These are phyloP conservation scores for Epichloe typhina DNA, from an alignment of 2,329 filamentous ascomycete species.

Conservation along the genomic window DNA sequence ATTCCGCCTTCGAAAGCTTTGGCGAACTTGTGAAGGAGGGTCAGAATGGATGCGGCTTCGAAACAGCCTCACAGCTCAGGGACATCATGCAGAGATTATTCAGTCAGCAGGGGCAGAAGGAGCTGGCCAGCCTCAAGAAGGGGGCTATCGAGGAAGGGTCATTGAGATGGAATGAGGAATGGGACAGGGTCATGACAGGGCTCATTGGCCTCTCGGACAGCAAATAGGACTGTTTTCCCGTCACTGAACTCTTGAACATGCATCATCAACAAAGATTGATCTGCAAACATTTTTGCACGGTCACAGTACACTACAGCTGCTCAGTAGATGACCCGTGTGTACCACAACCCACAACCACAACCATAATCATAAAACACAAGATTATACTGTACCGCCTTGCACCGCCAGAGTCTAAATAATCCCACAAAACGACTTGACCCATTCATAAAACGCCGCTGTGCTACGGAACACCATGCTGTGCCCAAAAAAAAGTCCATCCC, in stretches of 20 bases:
- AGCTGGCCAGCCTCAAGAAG: constrained; percentile 47
- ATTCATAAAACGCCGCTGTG: background rate
- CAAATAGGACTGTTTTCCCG: background rate
- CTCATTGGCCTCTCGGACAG: constrained; percentile 41
- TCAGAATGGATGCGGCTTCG: constrained; percentile 76
- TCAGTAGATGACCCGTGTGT: background rate
- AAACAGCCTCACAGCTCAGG: constrained; percentile 52
- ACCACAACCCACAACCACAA: background rate
- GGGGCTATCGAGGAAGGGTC: constrained; percentile 65
- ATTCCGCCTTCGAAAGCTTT: constrained; percentile 77
- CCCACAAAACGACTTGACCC: background rate
- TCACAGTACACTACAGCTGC: too few relatives aligned
- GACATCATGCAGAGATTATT: constrained; percentile 54
- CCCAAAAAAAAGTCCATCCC: background rate
- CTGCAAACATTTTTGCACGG: background rate
- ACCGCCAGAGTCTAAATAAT: background rate
- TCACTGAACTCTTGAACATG: background rate
- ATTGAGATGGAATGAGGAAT: constrained; percentile 82
- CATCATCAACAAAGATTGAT: background rate
- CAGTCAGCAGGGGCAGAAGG: constrained; percentile 28
- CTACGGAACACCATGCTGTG: background rate
- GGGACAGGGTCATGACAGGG: constrained; percentile 69
- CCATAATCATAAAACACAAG: background rate
- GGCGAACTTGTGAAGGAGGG: constrained; percentile 80
- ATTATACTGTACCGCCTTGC: background rate